phyloP scores from a whole-genome alignment of 257 asterid species.

The Penstemon eatonii region DNA sequence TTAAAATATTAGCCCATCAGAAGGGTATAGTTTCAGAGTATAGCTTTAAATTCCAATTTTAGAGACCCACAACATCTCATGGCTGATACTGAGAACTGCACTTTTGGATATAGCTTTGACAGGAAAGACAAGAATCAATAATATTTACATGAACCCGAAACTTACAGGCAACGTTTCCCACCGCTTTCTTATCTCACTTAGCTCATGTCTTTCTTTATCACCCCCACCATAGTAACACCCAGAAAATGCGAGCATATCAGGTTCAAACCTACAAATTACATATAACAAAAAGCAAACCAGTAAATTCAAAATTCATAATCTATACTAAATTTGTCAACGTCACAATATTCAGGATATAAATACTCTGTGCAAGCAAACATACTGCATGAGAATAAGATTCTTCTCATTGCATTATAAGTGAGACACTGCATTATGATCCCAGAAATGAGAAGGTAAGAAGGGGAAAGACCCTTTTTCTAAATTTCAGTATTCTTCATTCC shows the following conservation, averaged over 20 bases:
- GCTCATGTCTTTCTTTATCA: constrained; percentile 62
- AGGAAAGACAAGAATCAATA: constrained; percentile 7
- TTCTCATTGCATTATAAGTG: neutral
- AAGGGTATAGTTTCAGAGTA: neutral
- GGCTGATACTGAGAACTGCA: constrained; percentile 19
- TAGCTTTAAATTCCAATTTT: constrained; percentile 14
- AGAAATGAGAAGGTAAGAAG: constrained; percentile 15
- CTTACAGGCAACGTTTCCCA: constrained; percentile 73
- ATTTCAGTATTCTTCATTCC: constrained; percentile 11
- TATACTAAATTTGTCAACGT: constrained; percentile 16
- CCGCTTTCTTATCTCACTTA: constrained; percentile 66
- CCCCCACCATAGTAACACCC: constrained; percentile 83
- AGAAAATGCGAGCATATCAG: constrained; percentile 77
- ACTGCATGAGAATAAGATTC: constrained; percentile 7
- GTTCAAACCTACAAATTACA: constrained; percentile 60
- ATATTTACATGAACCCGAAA: constrained; percentile 24
- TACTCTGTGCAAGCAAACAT: constrained; percentile 17
- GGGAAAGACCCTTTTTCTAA: constrained; percentile 1
- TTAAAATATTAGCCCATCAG: constrained; percentile 8
- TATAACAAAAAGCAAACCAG: constrained; percentile 17
- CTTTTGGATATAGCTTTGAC: constrained; percentile 18
- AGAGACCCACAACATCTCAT: constrained; percentile 1
- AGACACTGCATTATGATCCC: neutral
- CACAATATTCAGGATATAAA: constrained; percentile 14
- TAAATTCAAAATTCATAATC: constrained; percentile 16